Conservation (phyloP, 2,329 filamentous ascomycete species). For the Xylaria sp. region DNA sequence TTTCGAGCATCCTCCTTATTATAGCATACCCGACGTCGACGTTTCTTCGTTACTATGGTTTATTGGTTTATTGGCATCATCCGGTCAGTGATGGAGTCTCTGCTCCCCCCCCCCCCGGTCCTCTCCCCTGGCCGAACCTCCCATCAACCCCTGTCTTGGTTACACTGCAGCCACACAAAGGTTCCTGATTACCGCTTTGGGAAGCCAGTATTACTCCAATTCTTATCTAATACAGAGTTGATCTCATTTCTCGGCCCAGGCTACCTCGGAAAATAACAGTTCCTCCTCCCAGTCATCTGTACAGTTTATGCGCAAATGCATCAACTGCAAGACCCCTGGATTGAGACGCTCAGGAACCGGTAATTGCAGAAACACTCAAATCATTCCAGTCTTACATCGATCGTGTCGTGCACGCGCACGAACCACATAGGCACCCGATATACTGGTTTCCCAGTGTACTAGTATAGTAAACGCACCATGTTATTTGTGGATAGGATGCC, state of each 20-base stretch:
- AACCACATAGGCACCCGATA: not conserved
- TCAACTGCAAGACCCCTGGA: slow-evolving; percentile 27
- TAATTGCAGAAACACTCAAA: slow-evolving; percentile 27
- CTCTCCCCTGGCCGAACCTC: not conserved
- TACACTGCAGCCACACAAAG: slow-evolving; percentile 36
- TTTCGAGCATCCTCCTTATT: slow-evolving; percentile 27
- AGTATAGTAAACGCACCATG: not conserved
- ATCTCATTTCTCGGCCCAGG: slow-evolving; percentile 21
- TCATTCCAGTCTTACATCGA: not conserved
- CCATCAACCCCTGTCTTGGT: slow-evolving; percentile 21
- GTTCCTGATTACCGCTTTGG: slow-evolving; percentile 38
- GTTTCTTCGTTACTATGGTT: not conserved
- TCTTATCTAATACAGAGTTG: slow-evolving; percentile 24
- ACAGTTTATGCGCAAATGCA: slow-evolving; percentile 25
- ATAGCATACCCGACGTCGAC: slow-evolving; percentile 18
- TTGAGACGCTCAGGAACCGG: slow-evolving; percentile 28
- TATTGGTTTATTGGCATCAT: slow-evolving; percentile 20
- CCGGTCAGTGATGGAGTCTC: slow-evolving; percentile 8
- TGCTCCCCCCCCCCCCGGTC: not conserved
- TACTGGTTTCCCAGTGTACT: not conserved
- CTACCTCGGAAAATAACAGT: slow-evolving; percentile 20
- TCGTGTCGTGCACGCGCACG: slow-evolving; percentile 3
- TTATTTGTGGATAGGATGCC: not conserved
- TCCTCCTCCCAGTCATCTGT: slow-evolving; percentile 14
- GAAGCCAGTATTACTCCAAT: slow-evolving; percentile 31